phyloP scores from a whole-genome alignment of 1,284 basidiomycete genomes.

The Naganishia cerealis region DNA sequence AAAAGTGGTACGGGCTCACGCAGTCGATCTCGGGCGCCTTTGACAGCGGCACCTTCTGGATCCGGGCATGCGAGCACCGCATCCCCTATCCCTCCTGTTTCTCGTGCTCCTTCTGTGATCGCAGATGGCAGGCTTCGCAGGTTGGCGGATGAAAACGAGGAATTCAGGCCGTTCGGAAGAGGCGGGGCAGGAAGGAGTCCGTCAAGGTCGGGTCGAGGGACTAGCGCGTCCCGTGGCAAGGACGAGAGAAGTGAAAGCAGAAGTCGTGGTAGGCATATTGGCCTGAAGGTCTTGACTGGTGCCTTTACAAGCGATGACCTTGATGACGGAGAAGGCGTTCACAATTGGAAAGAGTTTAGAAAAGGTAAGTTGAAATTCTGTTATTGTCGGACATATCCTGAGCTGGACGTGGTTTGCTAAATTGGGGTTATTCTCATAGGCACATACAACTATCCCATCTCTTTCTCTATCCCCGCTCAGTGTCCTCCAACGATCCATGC shows the following conservation, averaged over 20 bases:
- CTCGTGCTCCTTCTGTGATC: conserved; percentile 4
- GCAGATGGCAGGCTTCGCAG: conserved; percentile 26
- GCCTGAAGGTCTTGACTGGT: conserved; percentile 53
- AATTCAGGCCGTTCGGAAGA: conserved; percentile 38
- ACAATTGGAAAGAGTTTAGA: conserved; percentile 84
- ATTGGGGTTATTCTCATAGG: conserved; percentile 56
- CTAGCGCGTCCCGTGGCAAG: conserved; percentile 15
- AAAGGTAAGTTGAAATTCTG: conserved; percentile 62
- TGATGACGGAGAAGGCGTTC: conserved; percentile 54
- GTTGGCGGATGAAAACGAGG: conserved; percentile 28
- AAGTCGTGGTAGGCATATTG: conserved; percentile 50
- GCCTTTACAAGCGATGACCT: conserved; percentile 57
- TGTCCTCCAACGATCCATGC: conserved; percentile 78
- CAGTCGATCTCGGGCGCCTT: conserved; percentile 38
- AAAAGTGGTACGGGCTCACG: conserved; percentile 15
- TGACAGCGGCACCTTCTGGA: conserved; percentile 1
- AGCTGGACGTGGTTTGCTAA: background rate
- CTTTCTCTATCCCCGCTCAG: conserved; percentile 77
- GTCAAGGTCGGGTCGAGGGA: conserved; percentile 31
- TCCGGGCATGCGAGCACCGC: conserved; percentile 32
- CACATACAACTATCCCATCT: conserved; percentile 92
- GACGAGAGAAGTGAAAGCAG: conserved; percentile 48
- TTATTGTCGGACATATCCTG: background rate
- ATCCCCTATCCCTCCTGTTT: conserved; percentile 20
- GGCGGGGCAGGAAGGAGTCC: conserved; percentile 45